These are phyloP conservation scores for Kwoniella dendrophila DNA, from an alignment of 768 basidiomycete genomes.

Conservation along the genomic window DNA sequence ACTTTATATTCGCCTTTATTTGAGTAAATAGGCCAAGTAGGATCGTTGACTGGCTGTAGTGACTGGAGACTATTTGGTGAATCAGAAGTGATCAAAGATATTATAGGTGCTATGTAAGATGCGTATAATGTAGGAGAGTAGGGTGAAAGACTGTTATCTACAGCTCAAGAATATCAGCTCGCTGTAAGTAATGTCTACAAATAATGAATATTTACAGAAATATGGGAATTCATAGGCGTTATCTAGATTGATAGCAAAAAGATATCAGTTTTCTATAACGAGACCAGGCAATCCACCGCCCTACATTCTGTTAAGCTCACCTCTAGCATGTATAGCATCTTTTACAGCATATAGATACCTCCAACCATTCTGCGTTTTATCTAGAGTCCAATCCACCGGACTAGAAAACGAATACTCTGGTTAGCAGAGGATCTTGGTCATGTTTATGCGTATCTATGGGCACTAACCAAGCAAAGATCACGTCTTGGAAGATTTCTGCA, in stretches of 20 bases:
- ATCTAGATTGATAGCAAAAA: no score
- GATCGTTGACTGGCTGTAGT: neutral
- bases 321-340: slow-evolving; percentile 5
- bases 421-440: neutral
- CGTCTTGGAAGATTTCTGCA: neutral
- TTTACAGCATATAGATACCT: slow-evolving; percentile 4
- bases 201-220: neutral
- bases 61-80: neutral
- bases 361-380: neutral
- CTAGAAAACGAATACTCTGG: neutral
- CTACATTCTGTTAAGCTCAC: no score
- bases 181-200: neutral
- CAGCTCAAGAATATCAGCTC: neutral
- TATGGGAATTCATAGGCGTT: slow-evolving; percentile 12
- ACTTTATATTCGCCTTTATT: neutral
- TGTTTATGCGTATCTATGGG: neutral
- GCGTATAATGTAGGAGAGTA: slow-evolving; percentile 2
- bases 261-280: no score
- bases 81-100: slow-evolving; percentile 1
- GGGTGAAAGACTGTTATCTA: neutral
- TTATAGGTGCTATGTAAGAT: slow-evolving; percentile 1
- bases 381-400: neutral
- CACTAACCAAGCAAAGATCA: slow-evolving; percentile 3
- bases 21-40: neutral
- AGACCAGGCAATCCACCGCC: no score